Evolutionary conservation across 495 filamentous ascomycete genomes (phyloP).

Genomic region (Cenococcum geophilum): DNA sequence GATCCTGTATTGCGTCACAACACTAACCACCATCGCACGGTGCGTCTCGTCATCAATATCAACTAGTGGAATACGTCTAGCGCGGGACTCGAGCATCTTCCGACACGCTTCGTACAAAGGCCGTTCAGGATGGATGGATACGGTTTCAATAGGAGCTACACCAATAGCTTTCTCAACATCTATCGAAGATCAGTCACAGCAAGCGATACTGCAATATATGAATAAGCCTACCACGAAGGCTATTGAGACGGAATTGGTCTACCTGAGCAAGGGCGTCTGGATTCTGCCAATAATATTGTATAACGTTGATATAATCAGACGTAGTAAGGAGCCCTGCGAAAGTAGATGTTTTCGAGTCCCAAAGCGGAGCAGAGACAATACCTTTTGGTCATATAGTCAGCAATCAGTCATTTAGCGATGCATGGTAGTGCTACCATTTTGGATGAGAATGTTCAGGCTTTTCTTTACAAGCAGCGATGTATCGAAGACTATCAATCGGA

Average conservation of each 20-base stretch:
- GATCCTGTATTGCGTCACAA: conserved; percentile 96
- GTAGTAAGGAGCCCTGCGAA: conserved; percentile 94
- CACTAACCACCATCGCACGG: conserved; percentile 86
- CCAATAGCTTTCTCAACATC: conserved; percentile 93
- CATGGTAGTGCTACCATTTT: conserved; percentile 65
- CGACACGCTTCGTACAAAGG: conserved; percentile 94
- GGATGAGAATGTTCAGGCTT: conserved; percentile 91
- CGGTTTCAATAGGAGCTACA: conserved; percentile 86
- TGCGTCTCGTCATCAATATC: conserved; percentile 93
- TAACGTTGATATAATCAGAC: conserved; percentile 97
- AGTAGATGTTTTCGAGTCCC: conserved; percentile 89
- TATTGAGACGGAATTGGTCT: conserved; percentile 91
- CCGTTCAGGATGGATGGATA: conserved; percentile 81
- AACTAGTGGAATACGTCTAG: conserved; percentile 87
- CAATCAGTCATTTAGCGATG: background rate
- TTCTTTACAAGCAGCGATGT: conserved; percentile 93
- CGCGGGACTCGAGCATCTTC: conserved; percentile 86
- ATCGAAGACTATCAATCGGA: conserved; percentile 92
- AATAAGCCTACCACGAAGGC: conserved; percentile 66
- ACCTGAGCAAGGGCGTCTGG: conserved; percentile 82
- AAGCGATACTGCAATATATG: background rate
- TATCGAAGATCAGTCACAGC: conserved; percentile 36
- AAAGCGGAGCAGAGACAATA: conserved; percentile 95
- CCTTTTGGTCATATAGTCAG: conserved; percentile 46
- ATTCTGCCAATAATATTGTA: conserved; percentile 99